phyloP scores from a whole-genome alignment of 1,139 yeast species.

The Blastobotrys petasosporus region DNA sequence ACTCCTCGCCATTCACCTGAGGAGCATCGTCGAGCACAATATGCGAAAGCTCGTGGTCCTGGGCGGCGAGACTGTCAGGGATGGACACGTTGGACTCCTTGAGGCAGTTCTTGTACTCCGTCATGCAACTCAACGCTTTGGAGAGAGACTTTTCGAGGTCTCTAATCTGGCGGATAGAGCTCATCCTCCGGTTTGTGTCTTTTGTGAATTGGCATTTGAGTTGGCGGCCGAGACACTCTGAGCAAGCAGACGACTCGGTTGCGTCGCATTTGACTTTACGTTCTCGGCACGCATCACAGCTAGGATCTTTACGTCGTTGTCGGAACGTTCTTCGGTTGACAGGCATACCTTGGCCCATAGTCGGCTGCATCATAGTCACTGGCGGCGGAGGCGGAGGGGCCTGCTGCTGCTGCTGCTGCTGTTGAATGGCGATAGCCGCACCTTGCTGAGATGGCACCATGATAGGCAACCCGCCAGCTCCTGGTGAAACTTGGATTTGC shows the following conservation, averaged over 20 bases:
- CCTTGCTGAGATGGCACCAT: background rate
- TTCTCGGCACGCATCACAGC: conserved; percentile 33
- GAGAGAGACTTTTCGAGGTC: conserved; percentile 20
- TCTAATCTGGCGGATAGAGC: conserved; percentile 22
- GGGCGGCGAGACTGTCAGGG: conserved; percentile 19
- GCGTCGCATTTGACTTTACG: conserved; percentile 34
- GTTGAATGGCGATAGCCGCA: background rate
- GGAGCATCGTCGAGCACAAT: conserved; percentile 5
- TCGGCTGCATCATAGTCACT: background rate
- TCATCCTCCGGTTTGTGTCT: conserved; percentile 26
- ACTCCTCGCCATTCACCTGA: background rate
- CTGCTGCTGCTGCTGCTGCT: background rate
- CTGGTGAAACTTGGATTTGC: no score
- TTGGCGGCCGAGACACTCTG: conserved; percentile 29
- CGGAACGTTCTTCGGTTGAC: conserved; percentile 23
- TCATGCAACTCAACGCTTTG: conserved; percentile 13
- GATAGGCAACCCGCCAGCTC: no score
- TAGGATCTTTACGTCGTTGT: conserved; percentile 31
- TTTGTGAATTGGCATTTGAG: conserved; percentile 31
- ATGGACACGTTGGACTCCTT: conserved; percentile 19
- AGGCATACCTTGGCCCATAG: conserved; percentile 1
- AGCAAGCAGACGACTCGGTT: conserved; percentile 28
- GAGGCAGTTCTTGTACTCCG: conserved; percentile 16
- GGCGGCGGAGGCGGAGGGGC: conserved; percentile 6
- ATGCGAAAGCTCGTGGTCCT: conserved; percentile 16